Conservation (phyloP, 1,284 basidiomycete genomes). For the Vanrija humicola region DNA sequence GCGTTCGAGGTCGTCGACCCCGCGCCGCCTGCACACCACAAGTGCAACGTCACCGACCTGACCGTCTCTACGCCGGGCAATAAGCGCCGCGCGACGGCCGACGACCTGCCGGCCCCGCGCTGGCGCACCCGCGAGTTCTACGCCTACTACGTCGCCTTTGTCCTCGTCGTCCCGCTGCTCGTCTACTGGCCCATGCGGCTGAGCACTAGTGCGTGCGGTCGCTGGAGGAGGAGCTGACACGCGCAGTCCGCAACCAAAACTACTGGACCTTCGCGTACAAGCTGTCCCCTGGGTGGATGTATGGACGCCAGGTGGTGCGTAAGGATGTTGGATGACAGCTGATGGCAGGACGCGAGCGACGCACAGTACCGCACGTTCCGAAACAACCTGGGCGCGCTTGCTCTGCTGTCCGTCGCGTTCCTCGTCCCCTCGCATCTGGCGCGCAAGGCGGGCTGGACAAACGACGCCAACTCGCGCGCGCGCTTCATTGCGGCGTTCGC, state of each 20-base stretch:
- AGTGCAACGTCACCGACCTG: constrained; percentile 29
- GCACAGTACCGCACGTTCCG: constrained; percentile 79
- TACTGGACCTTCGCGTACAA: constrained; percentile 60
- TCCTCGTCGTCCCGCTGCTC: constrained; percentile 69
- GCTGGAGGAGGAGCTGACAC: background rate
- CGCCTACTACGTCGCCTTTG: constrained; percentile 65
- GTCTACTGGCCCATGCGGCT: constrained; percentile 72
- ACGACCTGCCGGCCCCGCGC: constrained; percentile 42
- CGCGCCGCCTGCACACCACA: background rate
- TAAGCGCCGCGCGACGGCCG: constrained; percentile 4
- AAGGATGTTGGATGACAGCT: too few relatives aligned
- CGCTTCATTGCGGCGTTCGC: constrained; percentile 57
- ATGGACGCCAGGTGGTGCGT: constrained; percentile 50
- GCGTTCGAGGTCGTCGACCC: too few relatives aligned
- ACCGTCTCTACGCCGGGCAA: constrained; percentile 32
- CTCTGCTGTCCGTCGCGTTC: constrained; percentile 54
- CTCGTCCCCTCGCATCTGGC: constrained; percentile 38
- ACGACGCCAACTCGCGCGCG: constrained; percentile 5
- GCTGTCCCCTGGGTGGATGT: constrained; percentile 58
- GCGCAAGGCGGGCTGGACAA: background rate
- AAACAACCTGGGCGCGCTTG: constrained; percentile 63
- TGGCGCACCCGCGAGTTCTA: constrained; percentile 83
- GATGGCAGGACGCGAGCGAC: constrained; percentile 66
- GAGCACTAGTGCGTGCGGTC: constrained; percentile 61
- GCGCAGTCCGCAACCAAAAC: constrained; percentile 58